Evolutionary conservation across 345 rosid species (phyloP), one percentile per base, ranked within the genome.

Genomic region (Hevea brasiliensis): DNA sequence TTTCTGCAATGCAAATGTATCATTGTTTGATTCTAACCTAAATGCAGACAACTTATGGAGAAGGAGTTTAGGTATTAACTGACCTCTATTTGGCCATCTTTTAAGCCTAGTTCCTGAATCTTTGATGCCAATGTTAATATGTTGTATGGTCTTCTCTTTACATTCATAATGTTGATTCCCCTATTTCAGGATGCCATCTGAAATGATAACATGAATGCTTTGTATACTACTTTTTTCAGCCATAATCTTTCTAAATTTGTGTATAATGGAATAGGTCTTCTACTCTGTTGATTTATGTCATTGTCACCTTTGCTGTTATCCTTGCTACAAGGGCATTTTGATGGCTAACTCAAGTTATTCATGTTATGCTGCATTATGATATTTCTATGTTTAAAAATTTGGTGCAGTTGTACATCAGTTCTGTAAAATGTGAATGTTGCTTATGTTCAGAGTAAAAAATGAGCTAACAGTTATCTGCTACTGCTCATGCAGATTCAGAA

Each of bases 401-500:
- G 27, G 13, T 55, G 13, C 15, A 47, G 15, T 47, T 47, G 51
- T 47, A 47, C 17, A 45, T 45, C 50, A 45, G 50, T 45, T 45
- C 21, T 23, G 12, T 23, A 23, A 9, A 23, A 13, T 15, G 32
- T 45, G 42, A 67, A 51, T 50, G 21, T 17, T 26, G 23, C 42
- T 66, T 27, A 20, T 67, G 59, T 32, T 15, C 8, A n/a, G 29
- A 59, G 23, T 3, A 65, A 58, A 32, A 32, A 29, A 75, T 17
- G 32, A 23, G 56, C 41, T 29, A 45, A 50, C 29, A 42, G 14
- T 65, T 21, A 3, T 37, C 9, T 29, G 15, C 35, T 68, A 54
- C 53, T 66, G 12, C 24, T 73, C 47, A 10, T 72, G 76, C 90
- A 94, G 98, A 94, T 83, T 77, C 85, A 1, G 94, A 92, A 83